Conservation (phyloP, 192 early-diverging fungal genomes). For the Entophlyctis luteolus region DNA sequence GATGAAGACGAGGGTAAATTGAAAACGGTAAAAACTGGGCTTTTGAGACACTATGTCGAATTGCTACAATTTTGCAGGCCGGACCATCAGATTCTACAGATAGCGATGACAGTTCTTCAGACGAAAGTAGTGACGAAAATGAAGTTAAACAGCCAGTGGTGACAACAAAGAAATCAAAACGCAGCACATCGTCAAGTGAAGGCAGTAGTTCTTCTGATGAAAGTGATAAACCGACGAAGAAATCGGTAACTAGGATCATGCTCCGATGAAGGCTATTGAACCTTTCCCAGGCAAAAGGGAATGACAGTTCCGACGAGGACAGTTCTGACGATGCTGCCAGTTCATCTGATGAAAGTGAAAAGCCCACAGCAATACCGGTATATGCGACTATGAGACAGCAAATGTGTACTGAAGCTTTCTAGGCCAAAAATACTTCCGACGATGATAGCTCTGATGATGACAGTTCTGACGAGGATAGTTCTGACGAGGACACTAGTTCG, state of each 20-base stretch:
- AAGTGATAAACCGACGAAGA: conserved; percentile 24
- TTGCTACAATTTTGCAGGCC: too few species aligned
- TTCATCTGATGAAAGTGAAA: not conserved
- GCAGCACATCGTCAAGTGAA: conserved; percentile 2
- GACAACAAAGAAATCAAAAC: conserved; percentile 16
- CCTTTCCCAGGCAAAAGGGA: conserved; percentile 11
- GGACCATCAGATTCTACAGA: too few species aligned
- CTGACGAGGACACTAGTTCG: conserved; percentile 3
- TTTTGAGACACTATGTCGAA: too few species aligned
- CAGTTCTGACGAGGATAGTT: conserved; percentile 18
- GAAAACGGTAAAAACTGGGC: too few species aligned
- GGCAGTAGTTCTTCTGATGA: not conserved
- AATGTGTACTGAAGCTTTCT: not conserved
- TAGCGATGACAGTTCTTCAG: not conserved
- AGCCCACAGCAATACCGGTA: too few species aligned
- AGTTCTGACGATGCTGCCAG: not conserved
- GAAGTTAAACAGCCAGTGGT: conserved; percentile 1
- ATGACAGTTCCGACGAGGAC: not conserved
- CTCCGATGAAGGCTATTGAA: not conserved
- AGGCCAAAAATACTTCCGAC: not conserved
- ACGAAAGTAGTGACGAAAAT: conserved; percentile 25
- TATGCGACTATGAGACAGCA: too few species aligned
- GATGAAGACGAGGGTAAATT: too few species aligned
- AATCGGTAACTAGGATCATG: conserved; percentile 27
- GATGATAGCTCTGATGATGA: conserved; percentile 26